Percentiles rank a stretch among this genome's conserved stretches.
Evolutionary conservation across 495 filamentous ascomycete species (phyloP).

Genomic region (Mycothermus thermophilus): DNA sequence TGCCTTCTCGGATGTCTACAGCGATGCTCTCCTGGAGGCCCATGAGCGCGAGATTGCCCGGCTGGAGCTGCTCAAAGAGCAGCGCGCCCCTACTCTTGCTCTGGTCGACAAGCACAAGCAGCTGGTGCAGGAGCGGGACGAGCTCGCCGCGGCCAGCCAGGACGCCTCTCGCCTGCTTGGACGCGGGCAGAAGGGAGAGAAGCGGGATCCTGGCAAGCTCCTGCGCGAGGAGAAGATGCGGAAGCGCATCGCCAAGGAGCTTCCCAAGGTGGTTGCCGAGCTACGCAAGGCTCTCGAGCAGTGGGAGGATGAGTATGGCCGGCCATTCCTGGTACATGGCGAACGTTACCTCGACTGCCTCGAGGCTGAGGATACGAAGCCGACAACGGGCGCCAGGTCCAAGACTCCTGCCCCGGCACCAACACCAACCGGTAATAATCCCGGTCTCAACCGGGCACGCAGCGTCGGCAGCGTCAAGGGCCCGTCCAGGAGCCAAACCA

Average conservation of each 20-base stretch:
- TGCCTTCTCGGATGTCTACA: slow-evolving; percentile 77
- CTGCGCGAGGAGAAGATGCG: slow-evolving; percentile 96
- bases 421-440: slow-evolving; percentile 28
- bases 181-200: slow-evolving; percentile 77
- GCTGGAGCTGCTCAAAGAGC: slow-evolving; percentile 69
- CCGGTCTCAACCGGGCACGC: slow-evolving; percentile 25
- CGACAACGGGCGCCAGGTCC: slow-evolving; percentile 52
- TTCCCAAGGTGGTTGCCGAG: slow-evolving; percentile 79
- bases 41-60: slow-evolving; percentile 82
- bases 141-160: slow-evolving; percentile 73
- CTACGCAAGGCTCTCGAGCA: slow-evolving; percentile 67
- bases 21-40: slow-evolving; percentile 74
- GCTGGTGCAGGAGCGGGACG: slow-evolving; percentile 75
- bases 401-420: slow-evolving; percentile 61
- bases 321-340: slow-evolving; percentile 84
- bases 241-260: slow-evolving; percentile 86
- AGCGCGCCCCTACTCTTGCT: slow-evolving; percentile 69
- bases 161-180: slow-evolving; percentile 87
- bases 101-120: slow-evolving; percentile 73
- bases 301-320: slow-evolving; percentile 89
- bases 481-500: slow-evolving; percentile 42
- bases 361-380: slow-evolving; percentile 46
- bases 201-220: slow-evolving; percentile 86
- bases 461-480: slow-evolving; percentile 26
- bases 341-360: slow-evolving; percentile 75